phyloP scores from a whole-genome alignment of 169 alveolate genomes.

The Cardiosporidium cionae region DNA sequence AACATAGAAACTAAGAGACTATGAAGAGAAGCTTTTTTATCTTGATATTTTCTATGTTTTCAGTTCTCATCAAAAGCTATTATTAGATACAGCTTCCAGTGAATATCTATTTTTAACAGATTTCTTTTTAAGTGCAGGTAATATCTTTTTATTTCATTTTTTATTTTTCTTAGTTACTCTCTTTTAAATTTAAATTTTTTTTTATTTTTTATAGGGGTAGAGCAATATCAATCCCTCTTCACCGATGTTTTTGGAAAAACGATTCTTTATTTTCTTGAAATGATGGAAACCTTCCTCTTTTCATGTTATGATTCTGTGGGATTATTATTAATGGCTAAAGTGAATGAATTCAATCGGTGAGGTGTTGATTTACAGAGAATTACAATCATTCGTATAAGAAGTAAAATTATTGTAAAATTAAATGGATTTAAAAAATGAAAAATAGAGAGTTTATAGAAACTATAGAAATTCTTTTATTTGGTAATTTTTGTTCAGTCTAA shows the following conservation, averaged over 20 bases:
- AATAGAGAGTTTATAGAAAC: neutral
- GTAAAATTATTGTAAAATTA: neutral
- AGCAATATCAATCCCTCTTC: neutral
- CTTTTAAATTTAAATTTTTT: neutral
- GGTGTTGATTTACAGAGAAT: neutral
- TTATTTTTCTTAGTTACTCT: neutral
- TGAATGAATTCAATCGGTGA: slow-evolving; percentile 10
- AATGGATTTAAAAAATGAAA: neutral
- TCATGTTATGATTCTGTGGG: slow-evolving; percentile 21
- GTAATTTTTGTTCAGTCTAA: neutral
- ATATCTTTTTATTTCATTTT: neutral
- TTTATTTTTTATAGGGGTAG: neutral
- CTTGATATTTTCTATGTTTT: neutral
- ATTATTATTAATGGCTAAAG: slow-evolving; percentile 25
- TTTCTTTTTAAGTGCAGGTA: slow-evolving; percentile 24
- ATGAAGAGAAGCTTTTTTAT: no score
- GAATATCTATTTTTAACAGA: slow-evolving; percentile 30
- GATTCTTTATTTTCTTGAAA: neutral
- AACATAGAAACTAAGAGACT: no score
- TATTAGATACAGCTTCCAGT: slow-evolving; percentile 31
- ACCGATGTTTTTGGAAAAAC: slow-evolving; percentile 8
- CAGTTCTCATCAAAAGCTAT: slow-evolving; percentile 36
- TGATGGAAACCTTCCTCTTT: neutral
- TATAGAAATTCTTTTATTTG: neutral
- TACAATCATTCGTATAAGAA: neutral